Conservation (phyloP, 768 basidiomycete species). For the Panaeolus papilionaceus region DNA sequence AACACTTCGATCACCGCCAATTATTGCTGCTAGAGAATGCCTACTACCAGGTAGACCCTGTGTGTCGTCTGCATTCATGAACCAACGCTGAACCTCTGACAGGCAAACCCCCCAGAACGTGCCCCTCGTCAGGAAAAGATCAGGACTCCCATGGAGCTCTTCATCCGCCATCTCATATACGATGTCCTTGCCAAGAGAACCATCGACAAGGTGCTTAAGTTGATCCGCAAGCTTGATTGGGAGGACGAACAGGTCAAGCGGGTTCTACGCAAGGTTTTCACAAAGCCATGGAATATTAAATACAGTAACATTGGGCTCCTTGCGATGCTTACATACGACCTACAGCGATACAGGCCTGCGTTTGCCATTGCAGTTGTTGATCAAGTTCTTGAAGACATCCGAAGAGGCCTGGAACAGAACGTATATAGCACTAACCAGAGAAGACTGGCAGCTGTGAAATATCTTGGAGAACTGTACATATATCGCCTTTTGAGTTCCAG, state of each 20-base stretch:
- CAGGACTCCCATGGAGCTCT: constrained; percentile 87
- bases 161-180: constrained; percentile 93
- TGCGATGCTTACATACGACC: constrained; percentile 94
- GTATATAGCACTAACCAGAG: constrained; percentile 95
- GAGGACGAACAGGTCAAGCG: constrained; percentile 70
- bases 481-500: constrained; percentile 90
- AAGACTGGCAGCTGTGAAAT: constrained; percentile 90
- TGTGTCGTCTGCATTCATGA: neutral
- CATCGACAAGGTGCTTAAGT: constrained; percentile 94
- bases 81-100: constrained; percentile 13
- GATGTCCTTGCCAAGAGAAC: constrained; percentile 93
- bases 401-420: constrained; percentile 92
- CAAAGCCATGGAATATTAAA: constrained; percentile 98
- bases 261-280: constrained; percentile 86
- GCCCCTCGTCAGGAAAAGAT: constrained; percentile 86
- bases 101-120: constrained; percentile 98
- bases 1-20: constrained; percentile 93
- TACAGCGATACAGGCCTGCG: constrained; percentile 90
- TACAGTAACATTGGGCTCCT: constrained; percentile 88
- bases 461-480: constrained; percentile 96
- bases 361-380: constrained; percentile 91
- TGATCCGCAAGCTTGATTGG: constrained; percentile 95
- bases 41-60: constrained; percentile 82
- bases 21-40: constrained; percentile 93
- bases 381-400: constrained; percentile 92